Evolutionary conservation across 73 alveolate species (phyloP), one percentile per base, ranked within the genome.

Genomic region (Paramecium sexaurelia): DNA sequence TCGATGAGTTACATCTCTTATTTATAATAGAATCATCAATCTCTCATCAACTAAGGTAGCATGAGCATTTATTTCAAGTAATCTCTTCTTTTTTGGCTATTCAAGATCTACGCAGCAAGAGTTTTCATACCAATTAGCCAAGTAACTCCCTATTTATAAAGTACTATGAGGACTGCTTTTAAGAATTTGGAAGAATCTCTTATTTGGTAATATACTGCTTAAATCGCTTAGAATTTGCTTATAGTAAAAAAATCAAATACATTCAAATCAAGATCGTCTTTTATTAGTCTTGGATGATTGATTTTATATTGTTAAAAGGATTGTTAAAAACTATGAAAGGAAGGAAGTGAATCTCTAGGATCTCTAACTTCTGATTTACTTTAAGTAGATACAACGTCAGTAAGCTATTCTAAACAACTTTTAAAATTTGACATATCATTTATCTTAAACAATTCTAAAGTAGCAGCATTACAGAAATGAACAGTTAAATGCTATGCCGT

Each of bases 1-100:
- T 22, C 90, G n/a, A 41, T 78, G 90, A 8, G 90, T 78, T 19
- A 78, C 90, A 78, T 78, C 90, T 45, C 90, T 78, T 1, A 78
- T 40, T 78, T 78, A 40, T 22, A 78, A 7, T 40, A 78, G 55
- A 19, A 78, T 33, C 43, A 39, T 78, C n/a, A 78, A 32, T 78
- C 15, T 78, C 17, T 78, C 71, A 24, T 78, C 90, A 40, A 78
- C 55, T 7, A 78, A 36, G 11, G 90, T 78, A 0, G 43, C 43
- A 45, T 78, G 40, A 22, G 73, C 24, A 39, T 41, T 24, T 6
- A 78, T 45, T 78, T 78, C 90, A 37, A 78, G 43, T 15, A 78
- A 45, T 78, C 90, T 39, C 33, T 78, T 78, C 1, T 51, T 51
- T 17, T 78, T 3, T 26, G 68, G 40, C 17, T 78, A 15, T 78